A percentile compares a stretch with the other conserved stretches of the same genome.
Evolutionary conservation across 1,139 yeast genomes (phyloP).

Genomic region (Yamadazyma aaseri): DNA sequence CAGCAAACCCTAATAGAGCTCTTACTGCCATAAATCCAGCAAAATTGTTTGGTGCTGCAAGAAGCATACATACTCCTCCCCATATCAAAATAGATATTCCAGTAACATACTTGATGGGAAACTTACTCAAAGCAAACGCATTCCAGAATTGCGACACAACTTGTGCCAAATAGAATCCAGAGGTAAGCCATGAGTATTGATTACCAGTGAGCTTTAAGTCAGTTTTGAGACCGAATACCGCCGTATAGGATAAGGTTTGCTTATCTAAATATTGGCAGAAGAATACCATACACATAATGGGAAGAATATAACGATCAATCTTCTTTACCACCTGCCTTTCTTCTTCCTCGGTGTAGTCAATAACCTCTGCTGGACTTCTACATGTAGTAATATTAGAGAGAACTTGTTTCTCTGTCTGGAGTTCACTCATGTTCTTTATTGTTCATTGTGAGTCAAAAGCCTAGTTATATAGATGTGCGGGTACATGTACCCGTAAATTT

Average conservation of each 20-base stretch:
- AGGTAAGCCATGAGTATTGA: constrained; percentile 53
- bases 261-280: constrained; percentile 14
- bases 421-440: neutral
- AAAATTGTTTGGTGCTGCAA: constrained; percentile 22
- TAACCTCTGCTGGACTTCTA: constrained; percentile 6
- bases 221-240: constrained; percentile 53
- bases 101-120: constrained; percentile 26
- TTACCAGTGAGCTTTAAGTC: constrained; percentile 48
- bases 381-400: neutral
- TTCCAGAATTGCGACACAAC: constrained; percentile 47
- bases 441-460: neutral
- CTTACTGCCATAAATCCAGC: constrained; percentile 24
- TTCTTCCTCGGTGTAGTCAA: constrained; percentile 11
- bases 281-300: constrained; percentile 45
- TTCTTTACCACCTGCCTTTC: too few species aligned
- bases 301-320: constrained; percentile 53
- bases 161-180: constrained; percentile 53
- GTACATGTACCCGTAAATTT: constrained; percentile 10
- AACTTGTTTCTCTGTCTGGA: constrained; percentile 3
- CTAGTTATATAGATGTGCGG: too few species aligned
- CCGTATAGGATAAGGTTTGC: constrained; percentile 34
- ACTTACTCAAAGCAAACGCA: constrained; percentile 32
- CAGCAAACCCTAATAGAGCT: constrained; percentile 48
- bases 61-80: constrained; percentile 25
- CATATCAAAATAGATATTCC: constrained; percentile 21